Evolutionary conservation across 768 basidiomycete species (phyloP).

Genomic region (Xerocomellus dryophilus): DNA sequence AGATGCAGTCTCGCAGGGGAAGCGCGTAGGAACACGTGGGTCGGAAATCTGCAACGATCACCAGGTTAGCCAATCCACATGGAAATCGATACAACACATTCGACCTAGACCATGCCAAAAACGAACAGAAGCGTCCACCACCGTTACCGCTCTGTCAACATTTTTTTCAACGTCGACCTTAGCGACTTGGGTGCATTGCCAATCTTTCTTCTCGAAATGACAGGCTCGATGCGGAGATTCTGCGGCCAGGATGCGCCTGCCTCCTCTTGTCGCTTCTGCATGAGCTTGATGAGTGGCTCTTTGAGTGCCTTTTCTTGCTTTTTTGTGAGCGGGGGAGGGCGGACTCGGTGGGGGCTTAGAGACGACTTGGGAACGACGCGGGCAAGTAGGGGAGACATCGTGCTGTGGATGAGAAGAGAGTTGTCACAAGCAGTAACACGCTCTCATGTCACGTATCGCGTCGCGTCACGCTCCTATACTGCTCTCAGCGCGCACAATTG

Average conservation of each 20-base stretch:
- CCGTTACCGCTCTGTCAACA: slow-evolving; percentile 36
- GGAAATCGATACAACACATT: not conserved
- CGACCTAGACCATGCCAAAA: slow-evolving; percentile 3
- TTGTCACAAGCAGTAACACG: not conserved
- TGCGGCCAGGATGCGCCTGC: slow-evolving; percentile 42
- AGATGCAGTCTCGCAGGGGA: not conserved
- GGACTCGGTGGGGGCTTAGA: slow-evolving; percentile 21
- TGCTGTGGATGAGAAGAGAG: not conserved
- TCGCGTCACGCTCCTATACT: slow-evolving; percentile 13
- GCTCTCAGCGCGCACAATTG: not conserved
- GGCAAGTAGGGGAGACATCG: slow-evolving; percentile 21
- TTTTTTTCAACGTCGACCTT: slow-evolving; percentile 38
- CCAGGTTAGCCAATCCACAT: not conserved
- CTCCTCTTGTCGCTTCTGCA: slow-evolving; percentile 39
- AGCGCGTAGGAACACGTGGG: not conserved
- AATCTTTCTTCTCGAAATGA: slow-evolving; percentile 38
- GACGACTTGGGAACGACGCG: slow-evolving; percentile 39
- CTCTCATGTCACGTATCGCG: slow-evolving; percentile 25
- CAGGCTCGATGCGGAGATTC: slow-evolving; percentile 51
- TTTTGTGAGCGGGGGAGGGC: slow-evolving; percentile 34
- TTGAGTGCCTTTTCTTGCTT: slow-evolving; percentile 27
- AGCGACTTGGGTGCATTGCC: slow-evolving; percentile 38
- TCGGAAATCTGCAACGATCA: not conserved
- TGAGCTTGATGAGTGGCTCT: slow-evolving; percentile 40
- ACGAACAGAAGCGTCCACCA: not conserved